phyloP scores from a whole-genome alignment of 169 alveolate species.

The Sarcocystis neurona region DNA sequence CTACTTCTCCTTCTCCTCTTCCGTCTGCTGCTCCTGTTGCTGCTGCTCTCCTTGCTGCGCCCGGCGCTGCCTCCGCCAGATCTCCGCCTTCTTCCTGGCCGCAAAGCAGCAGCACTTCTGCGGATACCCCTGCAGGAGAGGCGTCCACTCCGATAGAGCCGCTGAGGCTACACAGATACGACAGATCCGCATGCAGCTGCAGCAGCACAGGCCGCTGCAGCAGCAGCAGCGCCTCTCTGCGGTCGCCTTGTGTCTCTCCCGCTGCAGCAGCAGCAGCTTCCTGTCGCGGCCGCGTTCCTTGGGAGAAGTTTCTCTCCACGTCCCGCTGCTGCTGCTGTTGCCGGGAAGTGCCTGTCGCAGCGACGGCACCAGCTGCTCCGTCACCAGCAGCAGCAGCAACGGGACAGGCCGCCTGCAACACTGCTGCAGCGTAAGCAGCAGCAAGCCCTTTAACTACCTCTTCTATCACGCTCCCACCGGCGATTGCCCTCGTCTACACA shows the following conservation, averaged over 20 bases:
- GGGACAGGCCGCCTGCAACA: background rate
- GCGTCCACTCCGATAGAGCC: slow-evolving; percentile 21
- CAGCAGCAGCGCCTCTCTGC: slow-evolving; percentile 23
- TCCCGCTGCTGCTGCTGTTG: slow-evolving; percentile 23
- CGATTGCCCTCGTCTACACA: too few species aligned
- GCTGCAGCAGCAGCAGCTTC: background rate
- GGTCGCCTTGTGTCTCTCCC: background rate
- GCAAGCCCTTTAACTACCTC: too few species aligned
- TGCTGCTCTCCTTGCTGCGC: too few species aligned
- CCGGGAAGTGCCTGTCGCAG: background rate
- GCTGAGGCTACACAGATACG: background rate
- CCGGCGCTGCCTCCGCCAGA: too few species aligned
- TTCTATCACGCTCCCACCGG: too few species aligned
- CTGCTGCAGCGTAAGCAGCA: background rate
- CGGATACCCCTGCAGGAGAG: too few species aligned
- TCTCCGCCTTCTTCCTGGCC: too few species aligned
- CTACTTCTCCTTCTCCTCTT: too few species aligned
- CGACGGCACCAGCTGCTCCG: background rate
- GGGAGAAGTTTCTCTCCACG: background rate
- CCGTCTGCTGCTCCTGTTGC: too few species aligned
- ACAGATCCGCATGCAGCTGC: slow-evolving; percentile 33
- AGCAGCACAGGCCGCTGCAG: slow-evolving; percentile 1
- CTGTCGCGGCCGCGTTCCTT: too few species aligned
- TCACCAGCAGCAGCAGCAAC: background rate
- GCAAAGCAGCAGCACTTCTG: too few species aligned